Conservation (phyloP, 164 flowering plant species). For the Chimonanthus salicifolius region DNA sequence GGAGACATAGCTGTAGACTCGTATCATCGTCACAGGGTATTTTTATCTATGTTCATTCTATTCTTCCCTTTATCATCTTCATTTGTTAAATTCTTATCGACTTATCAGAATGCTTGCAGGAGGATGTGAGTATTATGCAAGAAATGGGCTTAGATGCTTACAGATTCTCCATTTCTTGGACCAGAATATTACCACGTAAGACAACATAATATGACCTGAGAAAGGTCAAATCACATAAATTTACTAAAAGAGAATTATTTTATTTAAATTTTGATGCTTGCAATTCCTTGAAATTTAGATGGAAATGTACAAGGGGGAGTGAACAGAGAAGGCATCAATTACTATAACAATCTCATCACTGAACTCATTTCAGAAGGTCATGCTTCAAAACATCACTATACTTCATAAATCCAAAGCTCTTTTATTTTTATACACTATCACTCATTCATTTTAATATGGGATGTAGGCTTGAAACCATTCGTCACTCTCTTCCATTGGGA, state of each 20-base stretch:
- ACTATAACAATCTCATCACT: conserved; percentile 34
- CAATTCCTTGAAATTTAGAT: conserved; percentile 4
- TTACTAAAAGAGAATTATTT: too few relatives aligned
- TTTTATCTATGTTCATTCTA: not conserved
- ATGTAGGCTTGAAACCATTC: conserved; percentile 47
- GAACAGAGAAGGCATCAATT: conserved; percentile 25
- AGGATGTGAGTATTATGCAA: conserved; percentile 22
- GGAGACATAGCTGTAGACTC: conserved; percentile 16
- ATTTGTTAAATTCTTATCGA: not conserved
- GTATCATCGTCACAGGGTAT: conserved; percentile 18
- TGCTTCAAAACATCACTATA: not conserved
- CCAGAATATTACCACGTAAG: conserved; percentile 35
- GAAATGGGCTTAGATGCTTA: conserved; percentile 23
- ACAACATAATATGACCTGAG: too few relatives aligned
- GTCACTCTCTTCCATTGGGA: conserved; percentile 70
- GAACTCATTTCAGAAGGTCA: conserved; percentile 26
- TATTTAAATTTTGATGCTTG: too few relatives aligned
- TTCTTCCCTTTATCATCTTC: not conserved
- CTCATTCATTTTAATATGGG: not conserved
- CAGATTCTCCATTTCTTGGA: conserved; percentile 36
- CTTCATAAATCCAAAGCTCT: too few relatives aligned
- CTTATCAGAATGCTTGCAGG: conserved; percentile 12
- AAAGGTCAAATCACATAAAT: too few relatives aligned
- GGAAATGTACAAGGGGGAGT: conserved; percentile 27
- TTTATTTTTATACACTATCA: too few relatives aligned